Conservation (phyloP, 2,329 filamentous ascomycete genomes). For the Aspergillus piperis region DNA sequence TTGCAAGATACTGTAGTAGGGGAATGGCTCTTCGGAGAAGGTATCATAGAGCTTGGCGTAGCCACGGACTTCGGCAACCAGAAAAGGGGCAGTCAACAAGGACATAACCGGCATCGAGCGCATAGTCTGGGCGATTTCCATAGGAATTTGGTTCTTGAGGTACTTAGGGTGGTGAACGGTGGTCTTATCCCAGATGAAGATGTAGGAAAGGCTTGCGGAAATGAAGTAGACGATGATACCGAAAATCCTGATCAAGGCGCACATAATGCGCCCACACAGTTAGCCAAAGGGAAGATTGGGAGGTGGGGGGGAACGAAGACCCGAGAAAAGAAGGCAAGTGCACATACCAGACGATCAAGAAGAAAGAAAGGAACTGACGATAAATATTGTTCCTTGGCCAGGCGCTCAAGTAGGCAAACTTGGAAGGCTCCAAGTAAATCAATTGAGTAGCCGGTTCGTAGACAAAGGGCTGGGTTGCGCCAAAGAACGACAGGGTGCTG, state of each 20-base stretch:
- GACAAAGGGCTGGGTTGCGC: conserved; percentile 45
- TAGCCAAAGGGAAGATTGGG: neutral
- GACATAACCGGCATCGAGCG: conserved; percentile 79
- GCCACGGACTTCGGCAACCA: conserved; percentile 80
- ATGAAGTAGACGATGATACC: conserved; percentile 82
- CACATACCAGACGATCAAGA: conserved; percentile 80
- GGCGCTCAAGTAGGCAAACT: conserved; percentile 76
- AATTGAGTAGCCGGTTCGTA: conserved; percentile 74
- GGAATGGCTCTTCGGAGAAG: conserved; percentile 71
- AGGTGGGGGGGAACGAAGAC: no score
- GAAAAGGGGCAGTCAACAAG: conserved; percentile 75
- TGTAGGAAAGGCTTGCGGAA: conserved; percentile 79
- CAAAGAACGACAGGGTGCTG: conserved; percentile 56
- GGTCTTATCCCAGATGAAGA: conserved; percentile 87
- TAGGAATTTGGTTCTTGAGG: conserved; percentile 85
- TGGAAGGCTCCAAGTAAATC: conserved; percentile 67
- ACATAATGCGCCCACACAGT: neutral
- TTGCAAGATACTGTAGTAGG: conserved; percentile 77
- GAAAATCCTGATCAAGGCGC: conserved; percentile 67
- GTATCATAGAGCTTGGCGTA: conserved; percentile 85
- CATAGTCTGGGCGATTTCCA: conserved; percentile 82
- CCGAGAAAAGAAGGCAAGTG: neutral
- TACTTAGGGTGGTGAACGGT: conserved; percentile 90
- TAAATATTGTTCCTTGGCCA: conserved; percentile 75
- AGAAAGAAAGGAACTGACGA: conserved; percentile 74